phyloP scores from a whole-genome alignment of 164 flowering plant genomes.

The Chloranthus sessilifolius region DNA sequence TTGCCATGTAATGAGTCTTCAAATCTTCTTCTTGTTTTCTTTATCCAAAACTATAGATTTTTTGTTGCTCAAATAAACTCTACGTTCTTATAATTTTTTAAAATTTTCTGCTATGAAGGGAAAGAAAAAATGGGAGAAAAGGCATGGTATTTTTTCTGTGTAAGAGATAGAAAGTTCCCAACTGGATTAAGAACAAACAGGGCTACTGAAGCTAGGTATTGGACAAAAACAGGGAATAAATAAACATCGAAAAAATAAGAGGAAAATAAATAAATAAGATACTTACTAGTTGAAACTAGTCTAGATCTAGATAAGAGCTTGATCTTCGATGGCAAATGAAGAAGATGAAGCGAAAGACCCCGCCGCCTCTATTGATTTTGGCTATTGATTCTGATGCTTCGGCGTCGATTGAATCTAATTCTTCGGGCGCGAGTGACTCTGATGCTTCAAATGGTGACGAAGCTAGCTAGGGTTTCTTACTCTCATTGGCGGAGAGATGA shows the following conservation, averaged over 20 bases:
- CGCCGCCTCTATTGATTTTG: too few relatives aligned
- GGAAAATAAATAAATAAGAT: too few relatives aligned
- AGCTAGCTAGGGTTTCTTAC: too few relatives aligned
- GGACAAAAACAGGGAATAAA: slow-evolving; percentile 99
- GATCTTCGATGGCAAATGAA: too few relatives aligned
- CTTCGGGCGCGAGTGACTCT: too few relatives aligned
- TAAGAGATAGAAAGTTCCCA: slow-evolving; percentile 90
- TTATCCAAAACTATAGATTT: neutral
- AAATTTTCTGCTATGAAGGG: slow-evolving; percentile 34
- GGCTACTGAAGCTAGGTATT: slow-evolving; percentile 86
- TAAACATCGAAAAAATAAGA: slow-evolving; percentile 86
- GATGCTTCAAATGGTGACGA: too few relatives aligned
- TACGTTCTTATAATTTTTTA: neutral
- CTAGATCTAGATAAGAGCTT: too few relatives aligned
- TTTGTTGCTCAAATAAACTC: neutral
- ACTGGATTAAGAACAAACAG: slow-evolving; percentile 92
- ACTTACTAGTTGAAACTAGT: too few relatives aligned
- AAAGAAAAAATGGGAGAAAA: slow-evolving; percentile 90
- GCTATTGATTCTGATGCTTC: too few relatives aligned
- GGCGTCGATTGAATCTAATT: too few relatives aligned
- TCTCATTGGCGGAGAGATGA: too few relatives aligned
- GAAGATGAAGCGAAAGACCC: too few relatives aligned
- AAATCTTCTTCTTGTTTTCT: neutral
- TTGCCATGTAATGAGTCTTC: slow-evolving; percentile 63
- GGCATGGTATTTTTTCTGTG: slow-evolving; percentile 94